Evolutionary conservation across 441 rosid genomes (phyloP).

Genomic region (Pelargonium australe): DNA sequence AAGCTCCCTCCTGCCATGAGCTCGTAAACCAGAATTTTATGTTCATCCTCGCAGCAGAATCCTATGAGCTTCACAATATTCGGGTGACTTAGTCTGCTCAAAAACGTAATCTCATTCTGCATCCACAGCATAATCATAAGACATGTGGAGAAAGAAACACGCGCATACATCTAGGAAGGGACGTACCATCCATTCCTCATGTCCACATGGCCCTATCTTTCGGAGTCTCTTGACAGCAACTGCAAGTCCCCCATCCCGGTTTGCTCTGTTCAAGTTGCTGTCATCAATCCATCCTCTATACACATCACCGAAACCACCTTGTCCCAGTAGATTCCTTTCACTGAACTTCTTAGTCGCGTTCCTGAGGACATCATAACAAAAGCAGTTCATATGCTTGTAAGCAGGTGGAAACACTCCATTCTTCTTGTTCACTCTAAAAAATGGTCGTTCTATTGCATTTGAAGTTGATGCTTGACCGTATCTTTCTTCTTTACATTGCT

Average conservation of each 20-base stretch:
- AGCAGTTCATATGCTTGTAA: constrained; percentile 20
- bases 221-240: constrained; percentile 34
- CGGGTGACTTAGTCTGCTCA: constrained; percentile 31
- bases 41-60: constrained; percentile 23
- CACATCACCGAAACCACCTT: constrained; percentile 35
- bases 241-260: constrained; percentile 15
- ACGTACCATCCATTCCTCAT: constrained; percentile 28
- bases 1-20: constrained; percentile 28
- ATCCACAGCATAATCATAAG: constrained; percentile 8
- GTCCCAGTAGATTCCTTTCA: constrained; percentile 22
- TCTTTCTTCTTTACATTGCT: constrained; percentile 4
- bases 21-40: constrained; percentile 32
- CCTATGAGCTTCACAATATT: constrained; percentile 31
- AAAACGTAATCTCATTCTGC: constrained; percentile 29
- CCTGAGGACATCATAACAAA: constrained; percentile 17
- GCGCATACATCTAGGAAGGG: background rate
- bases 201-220: constrained; percentile 28
- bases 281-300: constrained; percentile 29
- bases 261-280: constrained; percentile 20
- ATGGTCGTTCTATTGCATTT: constrained; percentile 13
- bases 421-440: constrained; percentile 13
- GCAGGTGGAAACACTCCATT: constrained; percentile 11
- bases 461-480: background rate
- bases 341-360: constrained; percentile 31
- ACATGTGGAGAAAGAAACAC: constrained; percentile 1